Evolutionary conservation across 129 eudicot species (phyloP).

Genomic region (Flaveria ramosissima): DNA sequence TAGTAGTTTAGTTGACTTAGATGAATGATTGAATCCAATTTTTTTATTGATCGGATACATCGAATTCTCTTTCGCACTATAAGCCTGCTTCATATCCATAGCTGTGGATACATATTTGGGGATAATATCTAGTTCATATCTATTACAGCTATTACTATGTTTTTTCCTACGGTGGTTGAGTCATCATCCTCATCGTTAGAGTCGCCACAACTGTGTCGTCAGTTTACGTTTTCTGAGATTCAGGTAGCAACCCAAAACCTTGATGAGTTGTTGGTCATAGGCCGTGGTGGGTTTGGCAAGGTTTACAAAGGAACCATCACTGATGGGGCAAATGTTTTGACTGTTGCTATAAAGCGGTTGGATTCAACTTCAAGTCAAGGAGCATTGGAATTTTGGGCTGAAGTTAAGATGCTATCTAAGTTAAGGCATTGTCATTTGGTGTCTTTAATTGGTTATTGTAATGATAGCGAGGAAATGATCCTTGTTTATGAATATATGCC

Average conservation of each 20-base stretch:
- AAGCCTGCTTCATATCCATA: neutral
- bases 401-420: conserved; percentile 5
- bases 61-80: neutral
- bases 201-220: neutral
- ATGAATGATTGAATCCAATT: neutral
- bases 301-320: conserved; percentile 23
- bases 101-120: too few relatives aligned
- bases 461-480: neutral
- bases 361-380: conserved; percentile 24
- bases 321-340: neutral
- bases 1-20: neutral
- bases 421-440: conserved; percentile 11
- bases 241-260: conserved; percentile 16
- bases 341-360: neutral
- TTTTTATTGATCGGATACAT: neutral
- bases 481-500: conserved; percentile 18
- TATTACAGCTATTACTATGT: neutral
- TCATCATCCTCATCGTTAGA: conserved; percentile 1
- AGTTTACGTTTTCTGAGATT: neutral
- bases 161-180: neutral
- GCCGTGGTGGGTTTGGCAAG: conserved; percentile 21
- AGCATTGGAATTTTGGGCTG: conserved; percentile 19
- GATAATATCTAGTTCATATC: neutral
- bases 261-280: conserved; percentile 23
- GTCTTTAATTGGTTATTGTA: conserved; percentile 19